Evolutionary conservation across 192 early-diverging fungal species (phyloP).

Genomic region (Geranomyces michiganensis): DNA sequence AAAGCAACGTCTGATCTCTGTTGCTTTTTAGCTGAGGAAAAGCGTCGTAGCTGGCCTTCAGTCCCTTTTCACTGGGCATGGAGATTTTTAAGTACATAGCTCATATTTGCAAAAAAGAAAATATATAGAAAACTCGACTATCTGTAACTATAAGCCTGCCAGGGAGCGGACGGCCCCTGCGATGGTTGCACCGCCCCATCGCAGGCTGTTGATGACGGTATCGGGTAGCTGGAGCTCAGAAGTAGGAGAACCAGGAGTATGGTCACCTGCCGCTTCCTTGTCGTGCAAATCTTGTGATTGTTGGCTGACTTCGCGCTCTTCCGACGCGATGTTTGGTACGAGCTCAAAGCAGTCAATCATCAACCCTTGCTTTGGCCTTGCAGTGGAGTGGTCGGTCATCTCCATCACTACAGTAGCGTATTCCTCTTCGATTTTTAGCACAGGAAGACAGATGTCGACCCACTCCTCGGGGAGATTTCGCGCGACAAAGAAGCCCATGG

Average conservation of each 20-base stretch:
- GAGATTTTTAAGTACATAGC: no score
- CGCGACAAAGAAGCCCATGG: not conserved
- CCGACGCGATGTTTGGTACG: not conserved
- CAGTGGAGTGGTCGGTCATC: constrained; percentile 21
- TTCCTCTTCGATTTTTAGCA: constrained; percentile 17
- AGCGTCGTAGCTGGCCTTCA: constrained; percentile 1
- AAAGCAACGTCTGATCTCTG: not conserved
- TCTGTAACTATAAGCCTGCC: no score
- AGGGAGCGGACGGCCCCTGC: no score
- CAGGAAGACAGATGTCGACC: constrained; percentile 14
- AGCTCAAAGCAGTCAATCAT: constrained; percentile 20
- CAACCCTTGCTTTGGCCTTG: constrained; percentile 18
- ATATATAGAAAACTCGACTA: no score
- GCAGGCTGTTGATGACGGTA: no score
- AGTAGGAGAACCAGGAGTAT: no score
- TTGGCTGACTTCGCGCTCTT: not conserved
- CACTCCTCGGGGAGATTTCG: constrained; percentile 1
- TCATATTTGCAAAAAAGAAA: no score
- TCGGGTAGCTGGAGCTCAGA: no score
- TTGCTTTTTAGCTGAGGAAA: not conserved
- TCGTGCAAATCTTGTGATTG: no score
- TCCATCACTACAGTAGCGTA: constrained; percentile 16
- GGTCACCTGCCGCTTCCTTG: not conserved
- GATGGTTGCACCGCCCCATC: no score
- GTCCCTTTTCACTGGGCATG: not conserved